These are phyloP conservation scores for Mortierella sp. DNA, from an alignment of 371 early-diverging fungal species.

Conservation along the genomic window DNA sequence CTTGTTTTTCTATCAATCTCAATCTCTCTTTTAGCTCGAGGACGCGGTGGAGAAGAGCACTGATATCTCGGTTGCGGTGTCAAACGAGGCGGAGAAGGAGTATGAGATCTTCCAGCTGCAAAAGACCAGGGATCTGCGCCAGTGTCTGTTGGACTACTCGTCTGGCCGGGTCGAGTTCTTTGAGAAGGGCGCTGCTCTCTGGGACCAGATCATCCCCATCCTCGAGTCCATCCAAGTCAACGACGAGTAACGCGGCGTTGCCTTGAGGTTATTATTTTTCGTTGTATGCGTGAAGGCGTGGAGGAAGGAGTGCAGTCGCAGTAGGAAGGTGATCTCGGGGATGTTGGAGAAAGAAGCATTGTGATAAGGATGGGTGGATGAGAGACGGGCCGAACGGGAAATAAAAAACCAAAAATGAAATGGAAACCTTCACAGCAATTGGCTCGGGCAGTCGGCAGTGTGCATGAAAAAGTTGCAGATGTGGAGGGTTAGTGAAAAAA, in stretches of 20 bases:
- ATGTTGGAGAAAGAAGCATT: background rate
- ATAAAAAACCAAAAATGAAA: background rate
- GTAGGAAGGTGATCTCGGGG: background rate
- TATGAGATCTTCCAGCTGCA: slow-evolving; percentile 80
- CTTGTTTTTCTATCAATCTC: background rate
- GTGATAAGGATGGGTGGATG: background rate
- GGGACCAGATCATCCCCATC: slow-evolving; percentile 77
- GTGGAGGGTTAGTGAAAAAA: no score
- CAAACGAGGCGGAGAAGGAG: slow-evolving; percentile 85
- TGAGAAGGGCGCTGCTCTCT: slow-evolving; percentile 75
- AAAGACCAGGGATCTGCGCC: slow-evolving; percentile 87
- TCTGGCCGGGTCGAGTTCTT: slow-evolving; percentile 85
- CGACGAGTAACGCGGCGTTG: no score
- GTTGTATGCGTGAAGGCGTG: background rate
- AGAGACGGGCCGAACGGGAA: background rate
- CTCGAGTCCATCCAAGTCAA: slow-evolving; percentile 61
- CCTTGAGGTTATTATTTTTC: no score
- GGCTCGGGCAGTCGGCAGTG: background rate
- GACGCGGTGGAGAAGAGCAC: slow-evolving; percentile 83
- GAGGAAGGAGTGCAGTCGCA: background rate
- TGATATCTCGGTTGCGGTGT: slow-evolving; percentile 80
- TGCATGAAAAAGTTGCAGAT: no score
- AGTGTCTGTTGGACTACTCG: slow-evolving; percentile 77
- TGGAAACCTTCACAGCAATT: background rate
- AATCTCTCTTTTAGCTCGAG: slow-evolving; percentile 69